Percentiles rank a stretch among this genome's conserved stretches.
Evolutionary conservation across 208 protist species (phyloP).

Genomic region (Trypanosoma scelopori): DNA sequence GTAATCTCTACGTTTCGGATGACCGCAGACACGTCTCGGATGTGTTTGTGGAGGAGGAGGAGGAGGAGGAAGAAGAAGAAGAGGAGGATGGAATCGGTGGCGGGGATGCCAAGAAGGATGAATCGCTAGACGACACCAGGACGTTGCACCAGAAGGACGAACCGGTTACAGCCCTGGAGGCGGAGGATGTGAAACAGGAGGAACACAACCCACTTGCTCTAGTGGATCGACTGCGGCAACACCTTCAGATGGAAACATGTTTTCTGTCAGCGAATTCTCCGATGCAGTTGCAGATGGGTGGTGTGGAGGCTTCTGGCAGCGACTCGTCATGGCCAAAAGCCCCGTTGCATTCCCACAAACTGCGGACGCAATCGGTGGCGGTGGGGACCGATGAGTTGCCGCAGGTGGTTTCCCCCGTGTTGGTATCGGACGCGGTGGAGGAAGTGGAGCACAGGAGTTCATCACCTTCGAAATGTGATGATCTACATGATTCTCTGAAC

Average conservation of each 20-base stretch:
- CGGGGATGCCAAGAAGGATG: not conserved
- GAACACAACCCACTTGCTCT: not conserved
- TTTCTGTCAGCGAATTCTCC: not conserved
- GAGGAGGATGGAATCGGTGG: not conserved
- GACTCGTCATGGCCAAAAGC: conserved; percentile 14
- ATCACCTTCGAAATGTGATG: too few relatives aligned
- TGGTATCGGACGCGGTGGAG: not conserved
- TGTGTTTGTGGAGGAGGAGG: not conserved
- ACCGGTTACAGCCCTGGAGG: not conserved
- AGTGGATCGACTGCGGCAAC: not conserved
- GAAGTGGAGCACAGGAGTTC: not conserved
- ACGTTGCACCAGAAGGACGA: not conserved
- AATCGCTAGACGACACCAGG: not conserved
- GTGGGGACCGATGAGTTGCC: not conserved
- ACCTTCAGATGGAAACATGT: not conserved
- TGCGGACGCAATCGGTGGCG: not conserved
- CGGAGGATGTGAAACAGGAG: not conserved
- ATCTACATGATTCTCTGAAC: too few relatives aligned
- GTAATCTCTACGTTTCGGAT: not conserved
- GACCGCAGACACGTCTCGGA: not conserved
- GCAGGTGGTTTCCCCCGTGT: too few relatives aligned
- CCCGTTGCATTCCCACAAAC: conserved; percentile 1
- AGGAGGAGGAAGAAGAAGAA: not conserved
- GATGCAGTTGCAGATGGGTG: not conserved
- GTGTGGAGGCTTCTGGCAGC: too few relatives aligned